Evolutionary conservation across 352 stramenopile species (phyloP).

Genomic region (Thalassiosira mediterranea): DNA sequence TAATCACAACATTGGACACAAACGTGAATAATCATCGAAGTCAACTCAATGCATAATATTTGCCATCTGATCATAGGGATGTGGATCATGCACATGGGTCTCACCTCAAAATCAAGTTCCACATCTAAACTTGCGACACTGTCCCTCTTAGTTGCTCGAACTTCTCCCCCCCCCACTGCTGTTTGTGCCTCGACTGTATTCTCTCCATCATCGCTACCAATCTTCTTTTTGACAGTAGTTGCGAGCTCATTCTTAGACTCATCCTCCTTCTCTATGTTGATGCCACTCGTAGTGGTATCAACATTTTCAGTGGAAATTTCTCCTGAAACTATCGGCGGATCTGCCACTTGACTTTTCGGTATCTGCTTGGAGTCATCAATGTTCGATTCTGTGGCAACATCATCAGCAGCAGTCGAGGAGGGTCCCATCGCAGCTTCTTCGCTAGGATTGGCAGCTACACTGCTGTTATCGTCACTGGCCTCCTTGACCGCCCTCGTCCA

Average conservation of each 20-base stretch:
- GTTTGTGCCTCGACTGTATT: too few relatives aligned
- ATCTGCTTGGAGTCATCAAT: too few relatives aligned
- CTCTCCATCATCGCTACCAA: too few relatives aligned
- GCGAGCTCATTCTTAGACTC: too few relatives aligned
- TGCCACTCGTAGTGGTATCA: too few relatives aligned
- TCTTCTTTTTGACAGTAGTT: too few relatives aligned
- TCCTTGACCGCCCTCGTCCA: constrained; percentile 24
- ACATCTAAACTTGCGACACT: background rate
- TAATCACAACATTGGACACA: constrained; percentile 3
- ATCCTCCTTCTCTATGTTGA: too few relatives aligned
- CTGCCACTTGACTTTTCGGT: too few relatives aligned
- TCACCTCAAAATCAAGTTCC: constrained; percentile 14
- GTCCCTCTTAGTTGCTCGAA: background rate
- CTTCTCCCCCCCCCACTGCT: background rate
- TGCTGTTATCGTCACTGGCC: constrained; percentile 4
- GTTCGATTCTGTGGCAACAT: constrained; percentile 1
- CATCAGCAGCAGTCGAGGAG: background rate
- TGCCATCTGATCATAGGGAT: background rate
- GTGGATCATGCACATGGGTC: background rate
- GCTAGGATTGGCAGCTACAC: background rate
- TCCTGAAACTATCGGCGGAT: too few relatives aligned
- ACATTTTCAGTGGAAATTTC: too few relatives aligned
- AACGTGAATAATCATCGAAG: background rate
- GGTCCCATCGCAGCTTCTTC: background rate
- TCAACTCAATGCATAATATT: background rate